Base-by-base conservation (phyloP, 139 green algal genomes). In the Eudorina sp. region DNA sequence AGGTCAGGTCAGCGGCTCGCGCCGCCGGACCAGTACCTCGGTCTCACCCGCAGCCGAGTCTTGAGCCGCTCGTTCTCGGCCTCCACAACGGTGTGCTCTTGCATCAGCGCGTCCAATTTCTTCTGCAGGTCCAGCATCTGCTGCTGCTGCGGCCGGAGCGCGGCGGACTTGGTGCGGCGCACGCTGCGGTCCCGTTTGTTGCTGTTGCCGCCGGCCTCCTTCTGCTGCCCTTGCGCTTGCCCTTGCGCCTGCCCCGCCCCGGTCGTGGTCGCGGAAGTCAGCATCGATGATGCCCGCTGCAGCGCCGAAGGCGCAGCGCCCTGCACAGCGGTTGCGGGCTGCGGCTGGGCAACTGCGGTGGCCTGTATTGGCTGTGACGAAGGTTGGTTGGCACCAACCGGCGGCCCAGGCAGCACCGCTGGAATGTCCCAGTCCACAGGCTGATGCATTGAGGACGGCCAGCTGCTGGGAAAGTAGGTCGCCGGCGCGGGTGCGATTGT, bases 51-150 rank as follows among this genome's bases (percentile, higher is more conserved):
- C 27, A 81, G 73, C 3, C 73, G 43, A 19, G 41, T 81, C 14
- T 81, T 81, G 13, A 81, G 45, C 7, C 73, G 73, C 23, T 46
- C 45, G 46, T 81, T 81, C 29, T 81, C 73, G 13, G 73, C 73
- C 27, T 81, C 73, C 8, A 81, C 73, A 16, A 62, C 73, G 0
- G 45, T 27, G 43, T 81, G 73, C 46, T 81, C 73, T 29, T 58
- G 45, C 43, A 81, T 29, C n/a, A 81, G 45, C 27, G 25, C 45
- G 31, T 81, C 41, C 27, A 81, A 27, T 8, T 62, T 81, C 25
- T 62, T 81, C 38, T 81, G 73, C 13, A 81, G 73, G 1, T 81
- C 73, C 73, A 81, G 45, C 73, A 81, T 62, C 73, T 81, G 73
- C 73, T 81, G 73, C 23, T 81, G 73, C 25, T 81, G 73, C 8